Percentiles rank a stretch among this genome's conserved stretches.
phyloP scores from a whole-genome alignment of 2,329 filamentous ascomycete genomes.

The Samsoniella hepiali region DNA sequence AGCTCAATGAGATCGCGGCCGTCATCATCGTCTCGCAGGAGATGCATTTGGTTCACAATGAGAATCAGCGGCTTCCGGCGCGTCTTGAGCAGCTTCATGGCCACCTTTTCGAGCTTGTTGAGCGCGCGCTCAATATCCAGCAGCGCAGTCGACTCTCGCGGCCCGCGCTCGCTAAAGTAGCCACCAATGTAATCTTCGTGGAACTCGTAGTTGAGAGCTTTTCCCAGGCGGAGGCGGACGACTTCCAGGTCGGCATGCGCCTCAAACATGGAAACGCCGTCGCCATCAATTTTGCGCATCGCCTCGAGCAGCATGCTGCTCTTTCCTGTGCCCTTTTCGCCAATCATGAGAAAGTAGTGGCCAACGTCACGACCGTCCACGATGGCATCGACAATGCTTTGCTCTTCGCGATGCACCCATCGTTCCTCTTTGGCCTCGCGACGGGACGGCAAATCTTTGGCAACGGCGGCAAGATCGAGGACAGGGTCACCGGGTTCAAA shows the following conservation, averaged over 20 bases:
- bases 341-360: constrained; percentile 87
- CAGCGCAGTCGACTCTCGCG: constrained; percentile 84
- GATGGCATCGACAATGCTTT: constrained; percentile 77
- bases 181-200: constrained; percentile 97
- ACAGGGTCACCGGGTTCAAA: constrained; percentile 92
- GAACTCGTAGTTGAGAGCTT: constrained; percentile 92
- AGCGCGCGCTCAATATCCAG: constrained; percentile 94
- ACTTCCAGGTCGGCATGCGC: constrained; percentile 94
- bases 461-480: constrained; percentile 70
- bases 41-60: constrained; percentile 90
- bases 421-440: constrained; percentile 39
- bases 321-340: constrained; percentile 95
- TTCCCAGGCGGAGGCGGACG: constrained; percentile 87
- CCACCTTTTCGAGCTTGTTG: constrained; percentile 97
- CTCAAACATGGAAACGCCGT: constrained; percentile 92
- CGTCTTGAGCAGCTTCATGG: constrained; percentile 63
- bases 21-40: constrained; percentile 86
- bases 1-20: constrained; percentile 92
- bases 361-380: constrained; percentile 69
- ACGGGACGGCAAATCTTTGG: constrained; percentile 51
- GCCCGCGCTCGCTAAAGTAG: constrained; percentile 90
- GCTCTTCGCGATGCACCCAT: constrained; percentile 84
- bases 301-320: constrained; percentile 93
- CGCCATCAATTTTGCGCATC: constrained; percentile 88
- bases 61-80: constrained; percentile 73